Base-by-base conservation (phyloP, 495 filamentous ascomycete genomes). In the Penicillium alfredii region DNA sequence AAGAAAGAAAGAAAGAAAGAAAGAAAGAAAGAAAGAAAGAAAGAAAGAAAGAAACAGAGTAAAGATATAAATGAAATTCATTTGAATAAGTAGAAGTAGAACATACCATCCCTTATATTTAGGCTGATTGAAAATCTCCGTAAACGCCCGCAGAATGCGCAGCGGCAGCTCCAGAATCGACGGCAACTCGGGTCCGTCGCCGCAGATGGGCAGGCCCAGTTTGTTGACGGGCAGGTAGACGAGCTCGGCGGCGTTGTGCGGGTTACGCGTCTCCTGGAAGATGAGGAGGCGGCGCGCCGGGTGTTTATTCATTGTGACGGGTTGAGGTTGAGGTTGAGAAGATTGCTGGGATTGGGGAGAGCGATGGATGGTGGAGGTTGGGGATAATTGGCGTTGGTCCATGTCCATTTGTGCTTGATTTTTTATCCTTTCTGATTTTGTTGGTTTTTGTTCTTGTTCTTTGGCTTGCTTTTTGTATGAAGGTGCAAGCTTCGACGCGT, bases 91-190 rank as follows among this genome's bases (percentile, higher is more conserved):
- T n/a, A n/a, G n/a, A n/a, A n/a, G n/a, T n/a, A n/a, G n/a, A n/a
- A n/a, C n/a, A n/a, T n/a, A n/a, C n/a, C n/a, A n/a, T n/a, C n/a
- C 63, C 44, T 67, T 66, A 53, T 66, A 69, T 43, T 59, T 67
- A 1, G 58, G 58, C 35, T 56, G 54, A 52, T 69, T 69, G 19
- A 69, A 69, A 37, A 67, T 60, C 11, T 67, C 65, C 17, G 65
- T 69, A 49, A 69, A 69, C 7, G 54, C 58, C 27, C 42, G 54
- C 44, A 69, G 23, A 20, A 58, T 58, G 6, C 57, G 47, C 38
- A 69, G 38, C 17, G 65, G 65, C 31, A 69, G 30, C n/a, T 64
- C 54, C 28, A 67, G 31, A 6, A 69, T 60, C 11, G 58, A 63
- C 4, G 55, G 64, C 6, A 60, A 30, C n/a, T 61, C 60, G 1